phyloP scores from a whole-genome alignment of 441 rosid genomes.

The Corymbia citriodora region DNA sequence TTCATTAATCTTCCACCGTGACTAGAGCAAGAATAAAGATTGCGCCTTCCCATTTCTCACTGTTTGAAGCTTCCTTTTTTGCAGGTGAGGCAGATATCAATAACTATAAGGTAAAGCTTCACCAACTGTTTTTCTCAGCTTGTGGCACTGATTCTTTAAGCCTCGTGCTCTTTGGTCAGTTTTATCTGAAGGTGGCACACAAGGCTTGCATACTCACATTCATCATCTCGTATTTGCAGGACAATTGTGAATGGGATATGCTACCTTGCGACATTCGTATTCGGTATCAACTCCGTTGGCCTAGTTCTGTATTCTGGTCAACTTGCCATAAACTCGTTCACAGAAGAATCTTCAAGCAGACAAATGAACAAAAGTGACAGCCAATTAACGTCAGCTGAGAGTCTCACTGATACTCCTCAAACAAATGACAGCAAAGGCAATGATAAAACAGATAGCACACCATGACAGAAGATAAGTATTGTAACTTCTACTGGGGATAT shows the following conservation, averaged over 20 bases:
- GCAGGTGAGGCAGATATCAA: slow-evolving; percentile 82
- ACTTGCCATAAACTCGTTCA: slow-evolving; percentile 51
- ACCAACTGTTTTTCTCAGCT: not conserved
- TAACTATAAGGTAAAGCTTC: slow-evolving; percentile 56
- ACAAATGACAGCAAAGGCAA: slow-evolving; percentile 30
- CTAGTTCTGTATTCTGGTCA: slow-evolving; percentile 74
- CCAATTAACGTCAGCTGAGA: slow-evolving; percentile 20
- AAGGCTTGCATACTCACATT: not conserved
- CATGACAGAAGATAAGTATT: slow-evolving; percentile 9
- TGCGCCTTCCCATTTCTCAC: not conserved
- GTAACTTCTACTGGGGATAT: not conserved
- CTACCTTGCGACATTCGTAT: slow-evolving; percentile 88
- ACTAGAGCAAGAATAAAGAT: not conserved
- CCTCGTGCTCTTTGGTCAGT: not conserved
- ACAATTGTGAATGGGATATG: slow-evolving; percentile 79
- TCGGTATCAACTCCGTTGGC: slow-evolving; percentile 72
- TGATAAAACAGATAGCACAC: slow-evolving; percentile 35
- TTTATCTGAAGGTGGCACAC: not conserved
- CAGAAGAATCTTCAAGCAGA: slow-evolving; percentile 30
- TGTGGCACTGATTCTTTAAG: not conserved
- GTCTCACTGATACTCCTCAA: slow-evolving; percentile 12
- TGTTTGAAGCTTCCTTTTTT: slow-evolving; percentile 15
- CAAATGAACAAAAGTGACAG: slow-evolving; percentile 22
- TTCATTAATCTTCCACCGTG: not conserved
- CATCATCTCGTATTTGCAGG: slow-evolving; percentile 28